phyloP scores from a whole-genome alignment of 139 green algal species.

The Zygnema circumcarinatum region DNA sequence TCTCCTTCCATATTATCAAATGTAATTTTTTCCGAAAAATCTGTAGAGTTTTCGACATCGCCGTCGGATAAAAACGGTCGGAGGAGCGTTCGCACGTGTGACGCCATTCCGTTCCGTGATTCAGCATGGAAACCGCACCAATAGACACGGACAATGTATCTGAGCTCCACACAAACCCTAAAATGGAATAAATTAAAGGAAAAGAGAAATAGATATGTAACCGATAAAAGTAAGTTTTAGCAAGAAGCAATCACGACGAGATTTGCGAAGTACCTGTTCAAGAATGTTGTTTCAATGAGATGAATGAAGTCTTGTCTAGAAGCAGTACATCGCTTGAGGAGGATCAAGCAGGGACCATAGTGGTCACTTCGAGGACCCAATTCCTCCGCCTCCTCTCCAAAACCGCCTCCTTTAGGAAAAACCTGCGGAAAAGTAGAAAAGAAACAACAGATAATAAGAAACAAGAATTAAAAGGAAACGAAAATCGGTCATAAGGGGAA shows the following conservation, averaged over 20 bases:
- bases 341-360: not conserved
- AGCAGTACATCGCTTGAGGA: not conserved
- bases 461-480: too few species aligned
- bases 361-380: constrained; percentile 1
- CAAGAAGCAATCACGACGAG: not conserved
- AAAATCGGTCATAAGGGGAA: too few species aligned
- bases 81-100: not conserved
- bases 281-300: constrained; percentile 20
- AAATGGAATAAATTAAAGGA: not conserved
- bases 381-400: constrained; percentile 2
- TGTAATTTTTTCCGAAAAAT: too few species aligned
- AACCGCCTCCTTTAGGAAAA: not conserved
- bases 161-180: not conserved
- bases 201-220: not conserved
- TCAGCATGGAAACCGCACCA: constrained; percentile 3
- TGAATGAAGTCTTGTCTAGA: constrained; percentile 14
- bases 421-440: too few species aligned
- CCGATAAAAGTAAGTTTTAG: not conserved
- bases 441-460: too few species aligned
- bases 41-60: too few species aligned
- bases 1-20: too few species aligned
- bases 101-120: not conserved
- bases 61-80: not conserved
- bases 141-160: constrained; percentile 14
- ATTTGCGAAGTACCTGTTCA: not conserved